Evolutionary conservation across 1,284 basidiomycete species (phyloP), one percentile per base, ranked within the genome.

Genomic region (Malassezia caprae): DNA sequence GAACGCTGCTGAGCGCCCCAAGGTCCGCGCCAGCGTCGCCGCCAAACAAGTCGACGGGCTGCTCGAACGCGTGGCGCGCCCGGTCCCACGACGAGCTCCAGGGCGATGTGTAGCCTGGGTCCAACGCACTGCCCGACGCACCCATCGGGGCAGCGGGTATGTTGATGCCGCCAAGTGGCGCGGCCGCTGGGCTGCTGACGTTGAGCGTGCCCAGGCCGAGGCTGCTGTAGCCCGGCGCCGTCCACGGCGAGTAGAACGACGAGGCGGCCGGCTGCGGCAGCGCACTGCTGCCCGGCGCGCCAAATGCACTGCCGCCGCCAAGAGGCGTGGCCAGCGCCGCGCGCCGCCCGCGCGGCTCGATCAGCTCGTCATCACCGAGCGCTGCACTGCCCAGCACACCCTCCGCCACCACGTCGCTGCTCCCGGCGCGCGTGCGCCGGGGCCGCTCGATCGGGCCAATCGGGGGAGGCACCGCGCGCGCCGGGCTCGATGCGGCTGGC

Each of bases 361-460:
- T 58, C 21, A 69, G 61, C 59, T 73, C 72, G 58, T 73, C 72
- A 40, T 73, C 72, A 28, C 69, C 67, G 6, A 73, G 63, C 26
- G 72, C 72, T 6, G 70, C 65, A 53, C 72, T 73, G 43, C 72
- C 72, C 1, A 73, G 61, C 30, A 73, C 71, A 27, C 68, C 67
- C 47, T 71, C 67, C 2, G 62, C 65, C 60, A 57, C 32, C 58
- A 35, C 26, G 12, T 48, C 46, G 19, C 24, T 37, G 35, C 45
- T 21, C 17, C 27, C 45, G n/a, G 61, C 57, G n/a, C 60, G 53
- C 28, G 60, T 43, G 17, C 55, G 58, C 42, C 65, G 61, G 13
- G 68, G 71, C n/a, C 69, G 64, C 27, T 69, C 71, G 40, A 73
- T 73, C 11, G 71, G 69, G 1, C 69, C 71, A 23, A 73, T 72